Evolutionary conservation across 805 yeast genomes (phyloP), one percentile per base, ranked within the genome.

Genomic region (Wickerhamiella sergipiensis): DNA sequence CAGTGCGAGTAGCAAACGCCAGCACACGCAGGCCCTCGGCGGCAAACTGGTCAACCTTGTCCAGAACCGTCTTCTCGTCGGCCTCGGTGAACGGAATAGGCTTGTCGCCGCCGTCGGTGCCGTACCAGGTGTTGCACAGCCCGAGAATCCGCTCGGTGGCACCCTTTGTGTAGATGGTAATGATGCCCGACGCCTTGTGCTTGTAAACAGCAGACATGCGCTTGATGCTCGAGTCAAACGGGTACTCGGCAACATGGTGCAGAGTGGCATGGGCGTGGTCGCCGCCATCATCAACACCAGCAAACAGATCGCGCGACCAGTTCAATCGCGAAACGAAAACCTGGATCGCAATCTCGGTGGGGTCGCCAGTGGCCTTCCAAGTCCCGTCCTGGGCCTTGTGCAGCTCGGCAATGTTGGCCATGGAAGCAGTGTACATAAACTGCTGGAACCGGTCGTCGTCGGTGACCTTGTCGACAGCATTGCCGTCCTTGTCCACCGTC

Each of bases 321-420:
- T 73, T 74, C 54, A 81, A 67, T 59, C 88, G 75, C 12, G 79
- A 67, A 21, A 81, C 75, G 61, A 83, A 84, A 0, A 85, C 90
- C 61, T 85, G 90, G 54, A 86, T 81, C 2, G 95, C 94, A 60
- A 83, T 80, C 67, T 86, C 95, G 2, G 95, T 86, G 43, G 95
- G 90, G 62, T 86, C 95, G 53, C 95, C 95, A 61, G 80, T 81
- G 9, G 87, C 88, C 58, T 76, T 77, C 94, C 94, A 85, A 18
- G 67, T 65, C 29, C 74, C 74, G 17, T 69, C 71, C 21, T 65
- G 67, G n/a, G 62, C 66, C 52, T 73, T 67, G 54, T 73, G 75
- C 2, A 86, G 79, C 10, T 73, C 71, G 2, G 95, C 90, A 59
- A 85, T 79, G 59, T 86, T 87, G 36, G 95, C 95, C 55, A 87